Evolutionary conservation across 2,329 filamentous ascomycete species (phyloP).

Genomic region (Cercospora sesami): DNA sequence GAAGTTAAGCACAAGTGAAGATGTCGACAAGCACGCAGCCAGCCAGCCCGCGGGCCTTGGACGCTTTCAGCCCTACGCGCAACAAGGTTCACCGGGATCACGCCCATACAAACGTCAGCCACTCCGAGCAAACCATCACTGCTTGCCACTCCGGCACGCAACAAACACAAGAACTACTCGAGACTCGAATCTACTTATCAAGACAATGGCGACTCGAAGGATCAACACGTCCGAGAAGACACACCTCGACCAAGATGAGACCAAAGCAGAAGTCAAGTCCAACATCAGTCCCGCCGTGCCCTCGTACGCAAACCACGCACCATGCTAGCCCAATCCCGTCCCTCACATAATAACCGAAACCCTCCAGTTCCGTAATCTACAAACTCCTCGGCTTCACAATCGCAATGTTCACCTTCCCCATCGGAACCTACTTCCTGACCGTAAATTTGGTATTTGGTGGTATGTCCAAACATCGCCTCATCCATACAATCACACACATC

Average conservation of each 20-base stretch:
- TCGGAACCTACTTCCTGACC: conserved; percentile 84
- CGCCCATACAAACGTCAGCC: conserved; percentile 1
- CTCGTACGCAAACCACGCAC: conserved; percentile 55
- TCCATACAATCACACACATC: background rate
- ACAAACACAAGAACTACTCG: conserved; percentile 27
- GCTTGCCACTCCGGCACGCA: background rate
- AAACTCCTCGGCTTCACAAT: conserved; percentile 89
- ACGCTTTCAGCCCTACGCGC: conserved; percentile 7
- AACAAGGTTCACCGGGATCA: conserved; percentile 1
- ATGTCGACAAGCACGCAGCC: background rate
- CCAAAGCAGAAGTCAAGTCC: conserved; percentile 52
- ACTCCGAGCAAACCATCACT: conserved; percentile 5
- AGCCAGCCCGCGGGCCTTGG: background rate
- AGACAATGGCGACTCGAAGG: conserved; percentile 68
- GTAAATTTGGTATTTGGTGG: conserved; percentile 76
- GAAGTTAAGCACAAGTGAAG: conserved; percentile 5
- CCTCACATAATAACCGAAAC: conserved; percentile 1
- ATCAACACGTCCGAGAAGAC: conserved; percentile 67
- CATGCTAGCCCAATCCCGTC: background rate
- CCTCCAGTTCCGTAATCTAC: conserved; percentile 71
- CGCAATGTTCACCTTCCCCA: conserved; percentile 84
- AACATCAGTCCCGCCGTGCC: conserved; percentile 82
- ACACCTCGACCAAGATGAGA: conserved; percentile 51
- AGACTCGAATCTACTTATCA: background rate
- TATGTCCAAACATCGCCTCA: conserved; percentile 45